Percentiles rank a stretch among this genome's conserved stretches.
Evolutionary conservation across 108 stramenopile species (phyloP).

Genomic region (Cyclotella choctawhatcheeana): DNA sequence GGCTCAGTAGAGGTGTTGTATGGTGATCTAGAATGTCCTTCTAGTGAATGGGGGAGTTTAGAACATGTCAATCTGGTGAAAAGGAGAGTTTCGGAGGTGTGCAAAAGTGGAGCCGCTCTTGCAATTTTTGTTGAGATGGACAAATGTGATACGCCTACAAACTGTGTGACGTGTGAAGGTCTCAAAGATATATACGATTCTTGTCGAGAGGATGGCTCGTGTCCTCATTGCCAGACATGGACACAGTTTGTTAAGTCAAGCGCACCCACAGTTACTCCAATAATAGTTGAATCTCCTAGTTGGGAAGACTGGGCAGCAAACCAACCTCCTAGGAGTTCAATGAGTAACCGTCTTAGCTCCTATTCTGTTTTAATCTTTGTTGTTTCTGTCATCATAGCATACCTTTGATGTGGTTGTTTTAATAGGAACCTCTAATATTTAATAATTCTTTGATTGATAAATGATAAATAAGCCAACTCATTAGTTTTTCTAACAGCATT

Average conservation of each 20-base stretch:
- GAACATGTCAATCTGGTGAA: constrained; percentile 38
- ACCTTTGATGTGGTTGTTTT: neutral
- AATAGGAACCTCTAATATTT: too few species aligned
- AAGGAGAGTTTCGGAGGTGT: constrained; percentile 30
- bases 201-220: constrained; percentile 38
- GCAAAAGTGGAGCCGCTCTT: constrained; percentile 39
- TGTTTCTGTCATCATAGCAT: neutral
- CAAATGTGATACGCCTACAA: constrained; percentile 30
- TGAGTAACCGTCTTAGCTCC: neutral
- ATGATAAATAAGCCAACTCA: too few species aligned
- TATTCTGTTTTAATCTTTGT: too few species aligned
- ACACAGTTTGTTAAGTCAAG: constrained; percentile 24
- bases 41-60: constrained; percentile 33
- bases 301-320: constrained; percentile 22
- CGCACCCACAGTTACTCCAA: constrained; percentile 44
- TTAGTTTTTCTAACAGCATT: too few species aligned
- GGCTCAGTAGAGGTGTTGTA: constrained; percentile 43
- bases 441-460: too few species aligned
- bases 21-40: constrained; percentile 46
- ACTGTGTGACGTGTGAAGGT: constrained; percentile 43
- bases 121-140: constrained; percentile 46
- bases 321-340: constrained; percentile 2
- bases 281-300: constrained; percentile 35
- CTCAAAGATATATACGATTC: constrained; percentile 43
- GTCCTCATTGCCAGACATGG: constrained; percentile 41